Evolutionary conservation across 2,329 filamentous ascomycete species (phyloP), one percentile per base, ranked within the genome.

Genomic region (Hysterium pulicare): DNA sequence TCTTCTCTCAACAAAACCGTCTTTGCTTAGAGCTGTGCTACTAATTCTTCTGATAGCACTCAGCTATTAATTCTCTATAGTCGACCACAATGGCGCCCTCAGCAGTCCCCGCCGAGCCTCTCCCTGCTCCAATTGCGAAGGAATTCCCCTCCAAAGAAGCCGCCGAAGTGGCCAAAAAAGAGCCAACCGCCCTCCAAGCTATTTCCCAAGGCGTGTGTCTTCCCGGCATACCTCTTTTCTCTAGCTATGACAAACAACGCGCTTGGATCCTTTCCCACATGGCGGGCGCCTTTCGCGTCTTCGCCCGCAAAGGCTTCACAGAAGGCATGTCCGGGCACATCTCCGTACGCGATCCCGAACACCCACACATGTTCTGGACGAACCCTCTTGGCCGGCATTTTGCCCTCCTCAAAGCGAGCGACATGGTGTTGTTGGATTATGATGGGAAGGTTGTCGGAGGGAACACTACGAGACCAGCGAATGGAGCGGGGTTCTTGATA

Each of bases 281-380:
- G 74, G 81, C 82, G 1, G 64, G 61, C 3, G 82, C 81, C 3
- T 87, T 87, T 64, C 79, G 84, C 21, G 75, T 84, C 57, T 86
- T 84, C 60, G 73, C 81, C 1, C 76, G 82, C 35, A 76, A 79
- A 53, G 81, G 79, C 38, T 85, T 80, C 63, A 81, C 78, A 0
- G 83, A 87, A 64, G 84, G 84, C 41, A 84, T 86, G 71, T 73
- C 74, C 21, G 83, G 83, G 0, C 83, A 86, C 61, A 87, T 87
- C 50, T 77, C 71, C 11, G 78, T 86, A 1, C 74, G 82, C 10
- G 83, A 87, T 57, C 82, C 83, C 0, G 81, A 85, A 59, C 70
- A 78, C 51, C 67, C 69, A 0, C 69, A 78, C 46, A 71, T 73
- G 11, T 83, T 85, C 64, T 88, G 85, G 84, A 87, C 84, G 59